phyloP scores from a whole-genome alignment of 1,284 basidiomycete genomes.

The Salmacisia buchloeana region DNA sequence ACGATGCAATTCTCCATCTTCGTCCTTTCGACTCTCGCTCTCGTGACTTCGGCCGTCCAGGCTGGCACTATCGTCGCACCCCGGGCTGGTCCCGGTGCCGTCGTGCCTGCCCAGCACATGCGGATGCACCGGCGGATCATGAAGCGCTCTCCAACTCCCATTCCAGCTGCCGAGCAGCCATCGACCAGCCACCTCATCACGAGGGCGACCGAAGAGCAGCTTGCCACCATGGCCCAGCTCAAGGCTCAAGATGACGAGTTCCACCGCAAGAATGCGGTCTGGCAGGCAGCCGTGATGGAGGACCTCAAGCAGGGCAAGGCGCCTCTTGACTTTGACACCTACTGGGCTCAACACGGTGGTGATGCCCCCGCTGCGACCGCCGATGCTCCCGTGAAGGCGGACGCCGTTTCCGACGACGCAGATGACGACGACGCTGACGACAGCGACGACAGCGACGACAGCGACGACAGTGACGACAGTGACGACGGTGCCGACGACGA shows the following conservation, averaged over 20 bases:
- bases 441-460: neutral
- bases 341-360: conserved; percentile 21
- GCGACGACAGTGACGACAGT: neutral
- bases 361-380: neutral
- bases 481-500: conserved; percentile 16
- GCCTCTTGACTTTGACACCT: conserved; percentile 26
- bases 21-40: no score
- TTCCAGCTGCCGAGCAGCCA: neutral
- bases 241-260: conserved; percentile 27
- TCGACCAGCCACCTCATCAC: no score
- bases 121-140: conserved; percentile 2
- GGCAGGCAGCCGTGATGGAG: conserved; percentile 34
- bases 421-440: neutral
- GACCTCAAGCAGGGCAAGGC: conserved; percentile 28
- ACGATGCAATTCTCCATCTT: no score
- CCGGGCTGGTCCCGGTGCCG: neutral
- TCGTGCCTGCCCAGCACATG: neutral
- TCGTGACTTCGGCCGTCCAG: no score
- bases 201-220: conserved; percentile 14
- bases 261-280: conserved; percentile 29
- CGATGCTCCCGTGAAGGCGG: no score
- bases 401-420: no score
- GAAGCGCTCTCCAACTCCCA: neutral
- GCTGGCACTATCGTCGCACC: neutral
- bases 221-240: conserved; percentile 21